Percentiles rank a stretch among this genome's conserved stretches.
Conservation (phyloP, 1,284 basidiomycete genomes). For the Mycena citricolor region DNA sequence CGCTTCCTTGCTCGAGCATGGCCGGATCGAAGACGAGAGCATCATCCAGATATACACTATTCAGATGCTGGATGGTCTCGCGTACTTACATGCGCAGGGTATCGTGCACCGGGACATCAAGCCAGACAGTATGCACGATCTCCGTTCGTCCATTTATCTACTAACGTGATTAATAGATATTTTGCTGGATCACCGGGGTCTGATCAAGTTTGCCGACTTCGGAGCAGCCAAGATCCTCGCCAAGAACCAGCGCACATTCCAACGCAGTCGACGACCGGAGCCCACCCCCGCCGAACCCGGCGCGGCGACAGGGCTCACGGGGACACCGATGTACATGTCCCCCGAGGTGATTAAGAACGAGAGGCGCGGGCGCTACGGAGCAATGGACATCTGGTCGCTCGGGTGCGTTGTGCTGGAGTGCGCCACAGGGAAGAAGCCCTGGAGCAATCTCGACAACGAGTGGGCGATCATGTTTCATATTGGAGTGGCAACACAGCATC, state of each 20-base stretch:
- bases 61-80: constrained; percentile 94
- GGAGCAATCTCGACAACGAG: constrained; percentile 99
- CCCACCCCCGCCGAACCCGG: constrained; percentile 30
- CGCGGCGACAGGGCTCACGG: constrained; percentile 76
- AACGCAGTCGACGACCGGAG: constrained; percentile 63
- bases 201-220: constrained; percentile 98
- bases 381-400: constrained; percentile 98
- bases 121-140: constrained; percentile 84
- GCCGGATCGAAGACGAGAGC: constrained; percentile 95
- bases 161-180: constrained; percentile 64
- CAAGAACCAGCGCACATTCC: constrained; percentile 88
- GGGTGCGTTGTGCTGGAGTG: constrained; percentile 97
- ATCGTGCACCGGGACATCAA: constrained; percentile 98
- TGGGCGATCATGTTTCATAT: constrained; percentile 99
- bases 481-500: constrained; percentile 95
- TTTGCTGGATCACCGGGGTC: constrained; percentile 88
- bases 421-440: constrained; percentile 94
- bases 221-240: constrained; percentile 98
- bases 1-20: constrained; percentile 88
- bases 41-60: constrained; percentile 95
- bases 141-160: constrained; percentile 6
- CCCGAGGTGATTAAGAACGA: constrained; percentile 98
- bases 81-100: constrained; percentile 90
- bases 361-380: constrained; percentile 84
- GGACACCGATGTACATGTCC: constrained; percentile 99